phyloP scores from a whole-genome alignment of 495 filamentous ascomycete genomes.

The Talaromyces wortmannii region DNA sequence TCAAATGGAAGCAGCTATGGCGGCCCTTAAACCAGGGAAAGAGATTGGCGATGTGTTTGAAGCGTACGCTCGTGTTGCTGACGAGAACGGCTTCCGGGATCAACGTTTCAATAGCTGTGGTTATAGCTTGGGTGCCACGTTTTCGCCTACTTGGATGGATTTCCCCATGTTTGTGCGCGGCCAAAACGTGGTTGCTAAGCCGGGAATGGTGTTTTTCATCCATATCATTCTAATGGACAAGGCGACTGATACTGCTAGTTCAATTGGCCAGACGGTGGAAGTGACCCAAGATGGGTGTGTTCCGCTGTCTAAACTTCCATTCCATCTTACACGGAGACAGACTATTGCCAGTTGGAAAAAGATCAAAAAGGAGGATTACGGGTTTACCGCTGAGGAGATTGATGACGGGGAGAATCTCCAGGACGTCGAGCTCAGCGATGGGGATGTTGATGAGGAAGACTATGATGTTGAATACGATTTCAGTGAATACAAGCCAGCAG shows the following conservation, averaged over 20 bases:
- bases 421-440: slow-evolving; percentile 16
- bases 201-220: slow-evolving; percentile 19
- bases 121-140: slow-evolving; percentile 15
- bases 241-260: slow-evolving; percentile 18
- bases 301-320: slow-evolving; percentile 15
- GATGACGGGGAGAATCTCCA: slow-evolving; percentile 15
- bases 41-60: slow-evolving; percentile 18
- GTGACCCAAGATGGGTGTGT: slow-evolving; percentile 15
- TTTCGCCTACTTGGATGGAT: slow-evolving; percentile 19
- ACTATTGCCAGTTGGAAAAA: slow-evolving; percentile 19
- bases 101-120: slow-evolving; percentile 17
- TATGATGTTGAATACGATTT: slow-evolving; percentile 20
- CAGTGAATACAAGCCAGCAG: slow-evolving; percentile 11
- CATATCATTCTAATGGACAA: slow-evolving; percentile 21
- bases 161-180: slow-evolving; percentile 19
- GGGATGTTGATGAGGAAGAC: slow-evolving; percentile 14
- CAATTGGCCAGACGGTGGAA: slow-evolving; percentile 16
- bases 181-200: slow-evolving; percentile 11
- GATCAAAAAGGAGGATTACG: slow-evolving; percentile 16
- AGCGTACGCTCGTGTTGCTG: slow-evolving; percentile 15
- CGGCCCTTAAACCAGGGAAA: slow-evolving; percentile 12
- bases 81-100: slow-evolving; percentile 18
- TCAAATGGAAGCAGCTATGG: slow-evolving; percentile 16
- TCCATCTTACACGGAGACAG: slow-evolving; percentile 14
- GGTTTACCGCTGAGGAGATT: slow-evolving; percentile 10